Base-by-base conservation (phyloP, 495 filamentous ascomycete species). In the Geoglossum glabrum region DNA sequence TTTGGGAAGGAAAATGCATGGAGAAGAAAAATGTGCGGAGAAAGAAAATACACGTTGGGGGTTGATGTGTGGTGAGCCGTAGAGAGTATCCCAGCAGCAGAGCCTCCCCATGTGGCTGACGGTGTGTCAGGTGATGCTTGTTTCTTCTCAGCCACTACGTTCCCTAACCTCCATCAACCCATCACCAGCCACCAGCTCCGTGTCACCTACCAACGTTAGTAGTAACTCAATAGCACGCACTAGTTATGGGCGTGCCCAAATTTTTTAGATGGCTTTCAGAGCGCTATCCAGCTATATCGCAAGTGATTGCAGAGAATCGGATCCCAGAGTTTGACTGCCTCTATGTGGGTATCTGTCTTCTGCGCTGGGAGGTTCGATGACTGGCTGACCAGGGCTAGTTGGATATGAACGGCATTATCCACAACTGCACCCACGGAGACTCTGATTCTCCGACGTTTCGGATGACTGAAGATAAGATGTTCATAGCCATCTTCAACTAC, bases 351-450 rank as follows among this genome's bases (percentile, higher is more conserved):
- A 57, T 36, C n/a, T 45, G 30, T 40, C 33, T 13, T 23, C 11
- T 23, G 34, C 25, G 25, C 30, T 27, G 25, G 28, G 54, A 9
- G 38, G 25, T 4, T 11, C 19, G 13, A n/a, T n/a, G n/a, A n/a
- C n/a, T 27, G 13, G 55, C 59, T 65, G 27, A 65, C 36, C 25
- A 8, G n/a, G n/a, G 6, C 40, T 49, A 75, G 80, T 77, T 95
- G 63, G 92, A 98, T 64, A 96, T 97, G 93, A 97, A 99, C 69
- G 93, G 92, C 60, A 99, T 99, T 68, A 97, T 99, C 64, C 93
- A 99, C 68, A 99, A 99, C 68, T 99, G 93, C 68, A 97, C 93
- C 57, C 93, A 99, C 73, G 95, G 86, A 58, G 92, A 99, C 65
- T 83, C 85, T 10, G 86, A 87, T 63, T 88, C 88, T 60, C 80